phyloP scores from a whole-genome alignment of 306 rosid species.

The Boehmeria nivea region DNA sequence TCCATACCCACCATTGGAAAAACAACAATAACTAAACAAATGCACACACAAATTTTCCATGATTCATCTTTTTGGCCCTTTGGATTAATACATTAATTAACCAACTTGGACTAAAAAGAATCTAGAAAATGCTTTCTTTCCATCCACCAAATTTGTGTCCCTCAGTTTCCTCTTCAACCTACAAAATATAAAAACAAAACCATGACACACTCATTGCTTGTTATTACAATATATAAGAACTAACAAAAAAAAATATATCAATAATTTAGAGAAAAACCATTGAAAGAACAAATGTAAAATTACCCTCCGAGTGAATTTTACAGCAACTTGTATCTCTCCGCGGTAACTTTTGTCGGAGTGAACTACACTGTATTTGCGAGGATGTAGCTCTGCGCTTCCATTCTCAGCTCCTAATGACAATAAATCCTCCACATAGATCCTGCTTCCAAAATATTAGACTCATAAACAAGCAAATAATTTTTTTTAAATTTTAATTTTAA shows the following conservation, averaged over 20 bases:
- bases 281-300: no score
- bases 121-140: slow-evolving; percentile 40
- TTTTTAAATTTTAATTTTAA: not conserved
- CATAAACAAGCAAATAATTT: not conserved
- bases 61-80: no score
- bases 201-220: no score
- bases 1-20: no score
- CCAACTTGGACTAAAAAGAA: no score
- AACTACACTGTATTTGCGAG: slow-evolving; percentile 57
- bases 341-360: slow-evolving; percentile 39
- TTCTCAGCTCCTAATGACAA: slow-evolving; percentile 54
- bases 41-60: no score
- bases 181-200: no score
- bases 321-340: slow-evolving; percentile 72
- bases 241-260: no score
- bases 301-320: slow-evolving; percentile 28
- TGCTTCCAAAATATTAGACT: slow-evolving; percentile 8
- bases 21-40: no score
- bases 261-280: no score
- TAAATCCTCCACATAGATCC: slow-evolving; percentile 52
- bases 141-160: slow-evolving; percentile 57
- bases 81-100: no score
- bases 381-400: slow-evolving; percentile 44
- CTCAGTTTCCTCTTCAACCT: slow-evolving; percentile 37
- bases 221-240: not conserved